Evolutionary conservation across 192 early-diverging fungal genomes (phyloP).

Genomic region (Backusella psychrophila): DNA sequence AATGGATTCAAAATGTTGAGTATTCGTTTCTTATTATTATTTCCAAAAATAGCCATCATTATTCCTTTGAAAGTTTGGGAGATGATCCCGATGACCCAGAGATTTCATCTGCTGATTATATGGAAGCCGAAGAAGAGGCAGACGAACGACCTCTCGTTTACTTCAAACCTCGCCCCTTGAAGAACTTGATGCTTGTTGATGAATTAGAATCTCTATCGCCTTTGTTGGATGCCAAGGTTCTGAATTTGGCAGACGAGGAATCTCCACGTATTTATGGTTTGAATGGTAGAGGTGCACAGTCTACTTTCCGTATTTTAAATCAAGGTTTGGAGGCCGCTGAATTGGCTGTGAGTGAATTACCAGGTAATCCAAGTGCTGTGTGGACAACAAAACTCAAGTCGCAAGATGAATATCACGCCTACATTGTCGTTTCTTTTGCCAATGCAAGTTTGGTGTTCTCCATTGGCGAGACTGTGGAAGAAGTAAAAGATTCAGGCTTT

Average conservation of each 20-base stretch:
- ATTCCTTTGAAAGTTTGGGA: slow-evolving; percentile 93
- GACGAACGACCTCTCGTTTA: slow-evolving; percentile 50
- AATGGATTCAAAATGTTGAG: not conserved
- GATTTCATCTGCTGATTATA: slow-evolving; percentile 69
- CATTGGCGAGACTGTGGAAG: slow-evolving; percentile 91
- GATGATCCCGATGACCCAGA: slow-evolving; percentile 86
- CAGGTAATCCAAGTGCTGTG: slow-evolving; percentile 89
- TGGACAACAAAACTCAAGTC: slow-evolving; percentile 66
- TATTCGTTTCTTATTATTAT: not conserved
- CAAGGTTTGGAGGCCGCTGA: slow-evolving; percentile 93
- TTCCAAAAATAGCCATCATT: slow-evolving; percentile 61
- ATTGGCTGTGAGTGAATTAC: slow-evolving; percentile 89
- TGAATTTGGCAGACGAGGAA: slow-evolving; percentile 90
- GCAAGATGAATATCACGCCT: slow-evolving; percentile 67
- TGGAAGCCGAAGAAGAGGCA: slow-evolving; percentile 43
- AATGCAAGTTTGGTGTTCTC: slow-evolving; percentile 91
- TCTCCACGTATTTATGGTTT: slow-evolving; percentile 93
- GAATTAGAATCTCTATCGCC: slow-evolving; percentile 84
- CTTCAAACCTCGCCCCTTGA: slow-evolving; percentile 76
- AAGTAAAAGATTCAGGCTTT: slow-evolving; percentile 91
- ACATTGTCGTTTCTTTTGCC: slow-evolving; percentile 91
- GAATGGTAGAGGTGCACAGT: slow-evolving; percentile 78
- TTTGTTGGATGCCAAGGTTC: slow-evolving; percentile 77
- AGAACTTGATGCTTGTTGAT: slow-evolving; percentile 89
- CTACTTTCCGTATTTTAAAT: slow-evolving; percentile 83